phyloP scores from a whole-genome alignment of 164 flowering plant species.

The Hamamelis virginiana region DNA sequence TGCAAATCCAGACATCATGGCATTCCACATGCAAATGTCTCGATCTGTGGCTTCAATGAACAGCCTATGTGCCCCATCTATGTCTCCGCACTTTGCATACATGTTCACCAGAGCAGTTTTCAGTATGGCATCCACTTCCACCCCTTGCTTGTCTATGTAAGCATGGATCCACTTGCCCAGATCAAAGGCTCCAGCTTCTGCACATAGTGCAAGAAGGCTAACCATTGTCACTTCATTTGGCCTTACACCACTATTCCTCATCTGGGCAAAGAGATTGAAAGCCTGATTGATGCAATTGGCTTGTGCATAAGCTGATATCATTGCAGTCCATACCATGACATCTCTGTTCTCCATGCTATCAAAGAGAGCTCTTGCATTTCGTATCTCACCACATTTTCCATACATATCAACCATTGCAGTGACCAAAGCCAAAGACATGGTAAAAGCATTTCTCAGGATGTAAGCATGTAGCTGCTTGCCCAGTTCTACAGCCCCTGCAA shows the following conservation, averaged over 20 bases:
- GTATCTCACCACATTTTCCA: slow-evolving; percentile 47
- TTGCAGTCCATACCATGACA: slow-evolving; percentile 37
- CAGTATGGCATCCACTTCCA: slow-evolving; percentile 36
- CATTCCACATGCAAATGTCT: slow-evolving; percentile 57
- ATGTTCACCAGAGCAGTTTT: slow-evolving; percentile 46
- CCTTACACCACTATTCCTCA: slow-evolving; percentile 31
- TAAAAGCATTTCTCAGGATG: slow-evolving; percentile 43
- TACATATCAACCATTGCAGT: slow-evolving; percentile 62
- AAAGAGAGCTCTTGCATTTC: slow-evolving; percentile 42
- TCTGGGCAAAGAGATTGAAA: slow-evolving; percentile 32
- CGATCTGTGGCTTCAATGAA: slow-evolving; percentile 32
- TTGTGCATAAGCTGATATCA: slow-evolving; percentile 49
- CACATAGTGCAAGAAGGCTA: slow-evolving; percentile 43
- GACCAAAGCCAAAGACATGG: slow-evolving; percentile 31
- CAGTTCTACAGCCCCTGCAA: slow-evolving; percentile 31
- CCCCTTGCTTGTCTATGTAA: slow-evolving; percentile 33
- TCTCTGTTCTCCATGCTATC: slow-evolving; percentile 37
- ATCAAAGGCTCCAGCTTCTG: slow-evolving; percentile 50
- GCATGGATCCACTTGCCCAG: slow-evolving; percentile 54
- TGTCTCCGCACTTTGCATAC: slow-evolving; percentile 56
- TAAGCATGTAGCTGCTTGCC: slow-evolving; percentile 55
- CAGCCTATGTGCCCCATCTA: slow-evolving; percentile 33
- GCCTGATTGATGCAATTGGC: slow-evolving; percentile 32
- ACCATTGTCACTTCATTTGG: slow-evolving; percentile 47
- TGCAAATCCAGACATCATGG: slow-evolving; percentile 54